Percentiles rank a stretch among this genome's conserved stretches.
Conservation (phyloP, 805 yeast species). For the Barnettozyma sp. region DNA sequence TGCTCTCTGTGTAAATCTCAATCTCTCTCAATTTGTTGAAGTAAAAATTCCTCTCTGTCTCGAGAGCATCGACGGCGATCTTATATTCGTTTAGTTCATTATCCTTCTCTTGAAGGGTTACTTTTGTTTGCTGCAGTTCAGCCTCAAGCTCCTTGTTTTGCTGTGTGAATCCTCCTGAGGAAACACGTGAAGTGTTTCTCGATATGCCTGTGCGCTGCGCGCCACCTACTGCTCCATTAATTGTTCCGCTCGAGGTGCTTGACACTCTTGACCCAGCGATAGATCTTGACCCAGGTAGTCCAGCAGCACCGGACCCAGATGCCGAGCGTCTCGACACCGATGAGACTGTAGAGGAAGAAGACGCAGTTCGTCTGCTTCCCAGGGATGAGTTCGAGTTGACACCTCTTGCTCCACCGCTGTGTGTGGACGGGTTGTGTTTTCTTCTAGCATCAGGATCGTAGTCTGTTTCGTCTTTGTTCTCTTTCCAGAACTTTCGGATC, state of each 20-base stretch:
- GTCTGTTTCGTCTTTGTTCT: conserved; percentile 55
- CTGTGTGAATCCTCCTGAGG: conserved; percentile 21
- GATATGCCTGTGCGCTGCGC: no score
- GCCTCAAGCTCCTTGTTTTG: conserved; percentile 30
- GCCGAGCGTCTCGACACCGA: conserved; percentile 7
- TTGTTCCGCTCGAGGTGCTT: conserved; percentile 1
- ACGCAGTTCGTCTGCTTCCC: conserved; percentile 4
- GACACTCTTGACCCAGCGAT: conserved; percentile 7
- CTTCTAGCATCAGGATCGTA: conserved; percentile 68
- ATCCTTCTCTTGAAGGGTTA: conserved; percentile 33
- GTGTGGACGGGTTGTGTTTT: conserved; percentile 22
- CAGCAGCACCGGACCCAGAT: conserved; percentile 3
- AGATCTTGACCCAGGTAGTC: conserved; percentile 3
- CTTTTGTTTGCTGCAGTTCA: conserved; percentile 41
- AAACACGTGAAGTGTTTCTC: conserved; percentile 23
- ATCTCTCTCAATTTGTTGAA: conserved; percentile 84
- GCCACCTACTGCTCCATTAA: conserved; percentile 4
- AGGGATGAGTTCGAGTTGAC: conserved; percentile 4
- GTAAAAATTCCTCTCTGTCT: conserved; percentile 83
- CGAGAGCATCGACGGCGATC: conserved; percentile 56
- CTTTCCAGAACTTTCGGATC: conserved; percentile 79
- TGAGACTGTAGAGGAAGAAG: conserved; percentile 1
- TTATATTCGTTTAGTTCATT: conserved; percentile 52
- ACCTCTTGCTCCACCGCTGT: no score
- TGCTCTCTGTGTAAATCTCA: conserved; percentile 68